These are phyloP conservation scores for Fusarium sp. DNA, from an alignment of 2,329 filamentous ascomycete genomes.

Conservation along the genomic window DNA sequence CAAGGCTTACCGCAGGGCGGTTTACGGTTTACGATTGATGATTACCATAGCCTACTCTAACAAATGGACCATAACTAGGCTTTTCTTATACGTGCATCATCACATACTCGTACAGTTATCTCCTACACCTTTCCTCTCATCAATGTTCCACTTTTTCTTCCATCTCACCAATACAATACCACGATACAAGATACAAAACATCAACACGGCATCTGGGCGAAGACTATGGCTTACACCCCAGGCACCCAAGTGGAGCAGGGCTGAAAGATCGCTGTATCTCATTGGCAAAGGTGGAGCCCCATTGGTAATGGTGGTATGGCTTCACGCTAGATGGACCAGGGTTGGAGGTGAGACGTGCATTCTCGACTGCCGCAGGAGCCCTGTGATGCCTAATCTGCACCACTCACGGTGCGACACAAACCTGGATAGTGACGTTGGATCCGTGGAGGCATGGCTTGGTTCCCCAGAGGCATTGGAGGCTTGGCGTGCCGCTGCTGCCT, in stretches of 20 bases:
- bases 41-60: constrained; percentile 10
- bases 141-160: not conserved
- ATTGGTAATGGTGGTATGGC: not conserved
- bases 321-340: not conserved
- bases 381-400: not conserved
- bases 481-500: constrained; percentile 32
- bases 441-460: not conserved
- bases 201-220: not conserved
- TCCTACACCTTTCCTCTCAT: not conserved
- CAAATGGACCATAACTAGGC: not conserved
- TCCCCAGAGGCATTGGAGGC: not conserved
- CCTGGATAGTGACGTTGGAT: not conserved
- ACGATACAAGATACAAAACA: not conserved
- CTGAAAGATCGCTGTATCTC: not conserved
- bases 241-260: not conserved
- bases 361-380: not conserved
- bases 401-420: not conserved
- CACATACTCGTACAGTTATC: not conserved
- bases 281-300: not conserved
- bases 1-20: constrained; percentile 25
- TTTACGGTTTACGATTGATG: not conserved
- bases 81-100: not conserved
- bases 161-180: not conserved
- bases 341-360: not conserved
- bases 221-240: not conserved